Conservation (phyloP, 208 protist species). For the Leishmania lainsoni region DNA sequence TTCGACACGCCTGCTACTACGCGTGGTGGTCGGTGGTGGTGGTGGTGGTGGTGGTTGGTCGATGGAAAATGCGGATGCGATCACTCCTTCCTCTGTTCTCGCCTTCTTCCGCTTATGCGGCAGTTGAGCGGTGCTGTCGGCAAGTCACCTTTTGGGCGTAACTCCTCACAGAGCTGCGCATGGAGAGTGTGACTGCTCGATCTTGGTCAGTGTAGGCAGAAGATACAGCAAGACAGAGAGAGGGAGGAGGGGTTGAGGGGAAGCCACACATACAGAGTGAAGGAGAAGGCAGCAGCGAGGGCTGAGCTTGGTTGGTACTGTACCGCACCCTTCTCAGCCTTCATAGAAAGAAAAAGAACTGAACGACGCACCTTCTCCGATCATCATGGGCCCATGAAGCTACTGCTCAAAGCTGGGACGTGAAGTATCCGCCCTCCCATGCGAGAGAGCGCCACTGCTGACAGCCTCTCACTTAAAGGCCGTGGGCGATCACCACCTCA, state of each 20-base stretch:
- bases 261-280: background rate
- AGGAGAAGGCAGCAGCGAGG: background rate
- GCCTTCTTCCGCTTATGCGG: background rate
- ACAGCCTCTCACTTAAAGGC: background rate
- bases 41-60: too few species aligned
- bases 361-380: background rate
- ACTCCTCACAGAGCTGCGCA: background rate
- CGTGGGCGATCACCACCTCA: too few species aligned
- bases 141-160: background rate
- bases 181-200: background rate
- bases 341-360: background rate
- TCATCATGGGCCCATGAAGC: background rate
- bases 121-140: background rate
- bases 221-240: background rate
- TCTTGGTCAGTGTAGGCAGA: background rate
- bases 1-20: too few species aligned
- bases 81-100: background rate
- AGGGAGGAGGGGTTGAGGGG: background rate
- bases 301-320: background rate
- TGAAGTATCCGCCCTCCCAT: background rate
- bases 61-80: background rate
- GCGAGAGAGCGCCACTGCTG: background rate
- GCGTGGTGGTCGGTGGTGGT: too few species aligned
- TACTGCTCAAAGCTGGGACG: background rate
- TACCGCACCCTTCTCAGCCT: background rate